Base-by-base conservation (phyloP, 306 rosid genomes). In the Boehmeria nivea region DNA sequence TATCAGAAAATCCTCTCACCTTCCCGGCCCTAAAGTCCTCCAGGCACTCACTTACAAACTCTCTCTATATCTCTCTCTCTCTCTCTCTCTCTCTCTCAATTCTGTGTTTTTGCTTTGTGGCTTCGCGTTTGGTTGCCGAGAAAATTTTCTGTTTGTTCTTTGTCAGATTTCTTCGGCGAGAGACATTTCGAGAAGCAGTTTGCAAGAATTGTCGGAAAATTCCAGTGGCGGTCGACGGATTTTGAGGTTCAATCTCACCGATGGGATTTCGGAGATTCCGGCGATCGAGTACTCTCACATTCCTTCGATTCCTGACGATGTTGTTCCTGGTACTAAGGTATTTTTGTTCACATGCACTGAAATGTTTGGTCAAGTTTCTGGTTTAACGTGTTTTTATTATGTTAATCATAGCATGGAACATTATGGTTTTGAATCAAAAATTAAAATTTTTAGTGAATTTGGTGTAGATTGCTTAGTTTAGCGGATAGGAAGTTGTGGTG, bases 301-400 rank as follows among this genome's bases (percentile, higher is more conserved):
- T 23, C 81, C 96, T 3, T 63, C 73, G 24, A 57, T 84, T 16
- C 81, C 80, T 0, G 89, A 81, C 22, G 71, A 67, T 59, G 69
- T 87, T 31, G 74, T 83, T 71, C 96, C 96, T 7, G 96, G 99
- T 16, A 83, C 95, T 44, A 91, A 91, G 94, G 99, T 84, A 80
- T 21, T 63, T 13, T 40, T 12, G 51, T 40, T 27, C 23, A 31
- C 2, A 34, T 63, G 46, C 21, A 15, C n/a, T 43, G 27, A 45
- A 33, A 33, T n/a, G n/a, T n/a, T n/a, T n/a, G n/a, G n/a, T n/a
- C n/a, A n/a, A n/a, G n/a, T n/a, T n/a, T n/a, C n/a, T n/a, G n/a
- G n/a, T n/a, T n/a, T n/a, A n/a, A n/a, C n/a, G n/a, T n/a, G n/a
- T n/a, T n/a, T n/a, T n/a, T n/a, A n/a, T n/a, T n/a, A n/a, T n/a